Evolutionary conservation across 345 rosid species (phyloP), one percentile per base, ranked within the genome.

Genomic region (Aquilaria sinensis): DNA sequence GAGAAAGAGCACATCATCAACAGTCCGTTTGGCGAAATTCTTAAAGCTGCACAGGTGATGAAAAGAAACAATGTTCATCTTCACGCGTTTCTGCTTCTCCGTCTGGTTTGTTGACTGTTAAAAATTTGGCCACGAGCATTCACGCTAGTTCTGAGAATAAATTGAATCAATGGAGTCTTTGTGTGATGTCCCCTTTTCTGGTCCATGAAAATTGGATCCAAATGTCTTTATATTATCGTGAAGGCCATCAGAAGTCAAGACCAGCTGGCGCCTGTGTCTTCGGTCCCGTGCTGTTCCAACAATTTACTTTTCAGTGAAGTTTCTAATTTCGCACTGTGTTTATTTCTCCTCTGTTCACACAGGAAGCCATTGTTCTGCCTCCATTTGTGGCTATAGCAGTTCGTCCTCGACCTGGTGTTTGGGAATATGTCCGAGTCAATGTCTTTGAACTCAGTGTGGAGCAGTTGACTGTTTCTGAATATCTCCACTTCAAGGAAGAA

Each of bases 321-420:
- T 4, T 37, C 43, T 37, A 37, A 37, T 37, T 5, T 37, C 8
- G 43, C 2, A 37, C 5, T 0, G 43, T 37, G 43, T 37, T 37
- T 37, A 37, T 37, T 37, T 37, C 43, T 37, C 7, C 5, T 37
- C 43, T 37, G 7, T 37, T 37, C 43, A 37, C 2, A 64, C 59
- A 94, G 97, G 99, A 94, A 87, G 99, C 97, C 12, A 88, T 94
- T 58, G 84, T 90, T 56, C 71, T 90, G 62, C 99, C 99, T 61
- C 99, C 99, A 0, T 90, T 82, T 67, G 96, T 94, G 70, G 96
- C 93, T 9, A 72, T 94, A 58, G 93, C 99, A 3, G 74, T 94
- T 74, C 92, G 99, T 52, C 99, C 99, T 50, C 83, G 97, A 68
- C 99, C 92, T 50, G 99, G 99, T 65, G 96, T 94, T 63, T 94